Evolutionary conservation across 2,329 filamentous ascomycete genomes (phyloP), one percentile per base, ranked within the genome.

Genomic region (Ophiostoma angusticollis): DNA sequence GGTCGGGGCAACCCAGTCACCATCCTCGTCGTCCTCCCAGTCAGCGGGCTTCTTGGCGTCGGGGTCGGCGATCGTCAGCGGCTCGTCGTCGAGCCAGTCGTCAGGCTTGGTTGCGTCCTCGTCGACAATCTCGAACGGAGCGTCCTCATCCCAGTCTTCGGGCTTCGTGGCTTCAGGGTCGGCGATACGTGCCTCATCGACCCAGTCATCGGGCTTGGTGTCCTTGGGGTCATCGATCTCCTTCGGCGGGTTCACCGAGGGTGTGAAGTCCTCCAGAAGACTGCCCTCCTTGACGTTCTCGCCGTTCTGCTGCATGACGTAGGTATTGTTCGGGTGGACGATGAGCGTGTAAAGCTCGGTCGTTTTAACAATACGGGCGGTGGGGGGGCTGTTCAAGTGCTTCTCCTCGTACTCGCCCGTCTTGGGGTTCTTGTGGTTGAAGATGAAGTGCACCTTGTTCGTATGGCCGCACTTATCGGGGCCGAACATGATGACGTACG

Each of bases 351-450:
- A 98, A 47, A 98, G 80, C 62, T 89, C 81, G 47, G 84, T 83
- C 47, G 84, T 80, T 79, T 95, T 96, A 68, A 78, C 72, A 55
- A 93, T 91, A 60, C 80, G 82, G 58, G 87, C 87, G 43, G 80
- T 72, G 45, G 91, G 87, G 49, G 89, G 80, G 54, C 73, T 74
- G 59, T 74, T 78, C 48, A 98, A 74, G 67, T 98, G 91, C 80
- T 98, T 98, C 83, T 98, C 91, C 75, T 98, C 89, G 57, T 98
- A 98, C 65, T 95, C 85, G 69, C 89, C 89, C 33, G 86, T 95
- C 83, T 94, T 95, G 59, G 91, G 91, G 78, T 96, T 98, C 84
- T 96, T 98, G 82, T 98, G 91, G 67, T 93, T 91, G 78, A 98
- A 93, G 64, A 98, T 98, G 70, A 98, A 94, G 65, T 78, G 74